Base-by-base conservation (phyloP, 257 asterid species). In the Capsicum chinense region DNA sequence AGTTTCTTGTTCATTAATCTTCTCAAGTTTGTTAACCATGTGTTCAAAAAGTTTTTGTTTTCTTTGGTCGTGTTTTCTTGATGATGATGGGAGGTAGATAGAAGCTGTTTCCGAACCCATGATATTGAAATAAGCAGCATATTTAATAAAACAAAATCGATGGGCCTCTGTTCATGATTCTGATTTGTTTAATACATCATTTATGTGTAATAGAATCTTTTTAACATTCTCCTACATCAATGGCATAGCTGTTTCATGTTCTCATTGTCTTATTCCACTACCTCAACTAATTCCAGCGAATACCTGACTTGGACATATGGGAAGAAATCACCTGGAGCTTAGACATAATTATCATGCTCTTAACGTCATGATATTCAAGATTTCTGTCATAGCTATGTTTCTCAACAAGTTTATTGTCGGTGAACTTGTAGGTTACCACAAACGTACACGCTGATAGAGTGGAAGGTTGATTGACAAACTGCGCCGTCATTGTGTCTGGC, bases 401-500 rank as follows among this genome's bases (percentile, higher is more conserved):
- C 21, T 33, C 47, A 21, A 50, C 6, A 21, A 50, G 44, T 74
- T 74, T 74, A 74, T 26, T 64, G 71, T 35, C 19, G 5, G 5
- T 66, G 60, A 15, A 54, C 19, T 54, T 78, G 81, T 47, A n/a
- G 58, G 79, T 47, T 69, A 71, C 9, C 58, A 71, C 37, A n/a
- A 17, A 39, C 7, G 42, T 12, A 73, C 44, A 74, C 19, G 62
- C 81, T 74, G 60, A 35, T 50, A 50, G 62, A 74, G 47, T 74
- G 21, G 12, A 74, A 74, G 59, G 42, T 50, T 67, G 50, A 66
- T 39, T 69, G 78, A 39, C 78, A 6, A 16, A 68, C 3, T 39
- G 81, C 21, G 11, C 81, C 63, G 7, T 76, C 64, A 76, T 26
- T 14, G 50, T 33, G 33, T 47, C 33, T 78, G 50, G 50, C 26